Base-by-base conservation (phyloP, 2,329 filamentous ascomycete genomes). In the Hymenoscyphus linearis region DNA sequence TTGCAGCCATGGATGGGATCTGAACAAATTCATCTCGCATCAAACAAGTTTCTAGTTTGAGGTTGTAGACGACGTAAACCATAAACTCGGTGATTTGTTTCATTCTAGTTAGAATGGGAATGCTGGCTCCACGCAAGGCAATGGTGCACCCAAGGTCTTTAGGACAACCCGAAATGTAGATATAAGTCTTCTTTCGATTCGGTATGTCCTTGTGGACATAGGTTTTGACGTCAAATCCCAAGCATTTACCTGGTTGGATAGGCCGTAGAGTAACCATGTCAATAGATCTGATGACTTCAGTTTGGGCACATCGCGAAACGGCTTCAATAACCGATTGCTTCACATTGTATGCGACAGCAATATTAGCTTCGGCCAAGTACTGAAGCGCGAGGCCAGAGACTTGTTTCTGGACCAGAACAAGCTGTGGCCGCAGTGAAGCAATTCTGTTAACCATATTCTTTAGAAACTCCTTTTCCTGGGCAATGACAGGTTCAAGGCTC, bases 1-100 rank as follows among this genome's bases (percentile, higher is more conserved):
- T 72, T 2, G 84, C 81, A 9, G 81, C 78, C 31, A 82, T 82
- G 1, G 84, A 81, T 1, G 92, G 92, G 25, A 96, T 88, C 64
- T 93, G 85, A 16, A 96, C 89, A 68, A 91, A 96, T 69, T 96
- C 93, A 73, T 99, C 95, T 58, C 91, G 85, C 83, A 99, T 90
- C 53, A 99, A 79, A 68, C 90, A 96, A 1, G 95, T 96, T 76
- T 99, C 95, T 14, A 99, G 82, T 72, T 96, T 96, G 58, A 99
- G 80, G 69, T 97, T 99, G 76, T 99, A 99, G 13, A 98, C 93
- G 22, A 99, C 96, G 68, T 98, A 99, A 40, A 96, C 89, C 93
- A 99, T 97, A 72, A 99, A 98, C 72, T 99, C 95, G 12, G 93
- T 95, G 67, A 99, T 95, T 58, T 86, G 85, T 76, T 99, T 99